Evolutionary conservation across 805 yeast species (phyloP), one percentile per base, ranked within the genome.

Genomic region (Candida quercuum): DNA sequence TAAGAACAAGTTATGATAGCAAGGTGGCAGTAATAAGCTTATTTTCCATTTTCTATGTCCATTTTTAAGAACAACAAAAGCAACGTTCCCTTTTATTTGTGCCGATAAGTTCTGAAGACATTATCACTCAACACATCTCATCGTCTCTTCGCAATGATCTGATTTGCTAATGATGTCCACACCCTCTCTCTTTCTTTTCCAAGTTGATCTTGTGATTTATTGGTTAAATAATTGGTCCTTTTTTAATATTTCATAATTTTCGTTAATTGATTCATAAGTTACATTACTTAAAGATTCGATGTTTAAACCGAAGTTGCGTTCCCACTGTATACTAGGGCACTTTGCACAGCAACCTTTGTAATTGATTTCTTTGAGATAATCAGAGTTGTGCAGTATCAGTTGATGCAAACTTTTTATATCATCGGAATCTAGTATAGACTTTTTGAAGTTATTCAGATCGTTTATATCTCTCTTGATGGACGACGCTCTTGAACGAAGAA

Each of bases 261-360:
- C 57, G 36, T 49, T 48, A 34, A 54, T 46, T 20, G 36, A 41
- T 30, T 64, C 62, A 43, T 73, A 74, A 3, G 80, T 73, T 13
- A 52, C 59, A 5, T 69, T 72, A 19, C 76, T 66, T 58, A 80
- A 56, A 2, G 83, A 75, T 10, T 42, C 39, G 15, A 51, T 13
- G 15, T 50, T 51, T 7, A 53, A 31, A 4, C 47, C 56, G 27
- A 45, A 53, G n/a, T 50, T 51, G 3, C 42, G 22, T 11, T 43
- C 39, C 59, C 59, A 54, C 26, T 48, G 37, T 14, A 54, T 38
- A 6, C 32, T 37, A 2, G 59, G 59, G 32, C 54, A 48, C 33
- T 50, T 52, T 16, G 50, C 42, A 21, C 18, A 37, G 19, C 38
- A 12, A 5, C 57, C 57, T 34, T 50, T 51, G 40, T 54, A 54